Evolutionary conservation across 352 stramenopile genomes (phyloP).

Genomic region (Poterioochromonas sp.): DNA sequence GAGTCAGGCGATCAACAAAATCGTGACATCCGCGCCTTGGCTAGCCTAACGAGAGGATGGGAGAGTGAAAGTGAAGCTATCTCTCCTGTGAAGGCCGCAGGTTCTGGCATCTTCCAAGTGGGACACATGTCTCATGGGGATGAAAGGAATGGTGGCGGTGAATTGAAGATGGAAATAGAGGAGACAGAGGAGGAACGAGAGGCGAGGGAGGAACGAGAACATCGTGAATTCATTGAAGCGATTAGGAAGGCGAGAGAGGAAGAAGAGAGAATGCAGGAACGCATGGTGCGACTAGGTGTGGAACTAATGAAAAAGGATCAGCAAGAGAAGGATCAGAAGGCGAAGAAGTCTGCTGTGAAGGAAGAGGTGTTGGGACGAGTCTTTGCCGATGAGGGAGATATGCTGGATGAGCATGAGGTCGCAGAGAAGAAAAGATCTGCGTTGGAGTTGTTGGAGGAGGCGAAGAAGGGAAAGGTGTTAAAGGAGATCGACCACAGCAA

Average conservation of each 20-base stretch:
- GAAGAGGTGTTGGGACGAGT: conserved; percentile 18
- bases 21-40: background rate
- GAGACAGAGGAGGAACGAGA: conserved; percentile 37
- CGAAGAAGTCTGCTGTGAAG: conserved; percentile 46
- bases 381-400: conserved; percentile 32
- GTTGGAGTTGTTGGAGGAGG: conserved; percentile 69
- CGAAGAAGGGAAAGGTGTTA: conserved; percentile 70
- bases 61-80: background rate
- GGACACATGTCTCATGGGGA: no score
- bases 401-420: conserved; percentile 5
- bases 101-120: background rate
- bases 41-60: background rate
- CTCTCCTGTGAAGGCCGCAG: background rate
- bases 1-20: background rate
- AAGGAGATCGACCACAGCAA: conserved; percentile 89
- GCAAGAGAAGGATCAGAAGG: conserved; percentile 49
- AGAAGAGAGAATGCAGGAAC: conserved; percentile 37
- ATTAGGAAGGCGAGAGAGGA: conserved; percentile 45
- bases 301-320: conserved; percentile 31
- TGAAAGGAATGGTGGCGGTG: no score
- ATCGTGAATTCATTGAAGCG: conserved; percentile 45
- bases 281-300: no score
- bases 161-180: conserved; percentile 39
- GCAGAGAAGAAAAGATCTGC: conserved; percentile 50
- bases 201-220: conserved; percentile 36